Conservation (phyloP, 1,284 basidiomycete species). For the Sporisorium exsertum region DNA sequence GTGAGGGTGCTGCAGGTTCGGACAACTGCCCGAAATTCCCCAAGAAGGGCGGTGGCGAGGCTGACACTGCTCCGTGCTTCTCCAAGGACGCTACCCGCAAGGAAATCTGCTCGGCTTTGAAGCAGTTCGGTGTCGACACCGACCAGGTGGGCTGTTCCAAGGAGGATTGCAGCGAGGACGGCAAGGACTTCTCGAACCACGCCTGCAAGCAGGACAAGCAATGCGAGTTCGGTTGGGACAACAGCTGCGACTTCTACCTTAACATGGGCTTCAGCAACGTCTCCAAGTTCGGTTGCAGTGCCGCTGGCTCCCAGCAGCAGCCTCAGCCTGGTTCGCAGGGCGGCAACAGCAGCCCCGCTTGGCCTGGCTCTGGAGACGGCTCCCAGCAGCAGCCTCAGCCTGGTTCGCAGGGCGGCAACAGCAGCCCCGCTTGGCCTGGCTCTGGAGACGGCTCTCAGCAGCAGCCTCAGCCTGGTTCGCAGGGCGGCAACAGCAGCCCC, state of each 20-base stretch:
- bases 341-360: too few relatives aligned
- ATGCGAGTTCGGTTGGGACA: slow-evolving; percentile 44
- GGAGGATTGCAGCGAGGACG: slow-evolving; percentile 39
- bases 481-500: too few relatives aligned
- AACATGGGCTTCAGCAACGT: slow-evolving; percentile 44
- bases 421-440: too few relatives aligned
- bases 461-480: background rate
- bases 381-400: background rate
- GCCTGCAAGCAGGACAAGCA: slow-evolving; percentile 42
- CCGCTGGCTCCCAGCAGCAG: slow-evolving; percentile 1
- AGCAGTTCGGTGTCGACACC: slow-evolving; percentile 46
- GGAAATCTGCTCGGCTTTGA: slow-evolving; percentile 50
- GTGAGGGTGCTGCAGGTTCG: background rate
- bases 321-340: background rate
- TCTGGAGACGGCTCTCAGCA: background rate
- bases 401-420: background rate
- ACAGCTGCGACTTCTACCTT: slow-evolving; percentile 42
- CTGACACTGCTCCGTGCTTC: slow-evolving; percentile 44
- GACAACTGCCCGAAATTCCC: slow-evolving; percentile 48
- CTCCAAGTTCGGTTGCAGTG: slow-evolving; percentile 39
- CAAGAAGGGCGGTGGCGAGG: slow-evolving; percentile 32
- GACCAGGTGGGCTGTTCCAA: slow-evolving; percentile 26
- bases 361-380: too few relatives aligned
- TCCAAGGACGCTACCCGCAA: slow-evolving; percentile 28
- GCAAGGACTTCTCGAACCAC: slow-evolving; percentile 46